Evolutionary conservation across 352 stramenopile species (phyloP), one percentile per base, ranked within the genome.

Genomic region (Globisporangium emineosum): DNA sequence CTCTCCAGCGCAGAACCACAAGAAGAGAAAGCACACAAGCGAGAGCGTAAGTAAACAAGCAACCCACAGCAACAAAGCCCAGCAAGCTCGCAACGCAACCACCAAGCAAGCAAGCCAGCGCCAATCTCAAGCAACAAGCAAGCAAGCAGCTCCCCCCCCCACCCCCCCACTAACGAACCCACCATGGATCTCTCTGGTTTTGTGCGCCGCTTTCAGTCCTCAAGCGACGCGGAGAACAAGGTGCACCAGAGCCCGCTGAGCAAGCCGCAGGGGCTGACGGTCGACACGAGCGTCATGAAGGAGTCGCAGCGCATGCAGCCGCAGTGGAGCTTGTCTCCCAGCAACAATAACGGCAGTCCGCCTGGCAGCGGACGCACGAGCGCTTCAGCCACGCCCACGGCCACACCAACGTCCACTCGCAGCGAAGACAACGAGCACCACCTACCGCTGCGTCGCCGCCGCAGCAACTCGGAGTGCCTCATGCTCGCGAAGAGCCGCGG

Each of bases 401-500:
- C 78, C 0, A 59, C 72, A 23, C 69, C 73, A 0, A 65, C 72
- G 61, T 88, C 73, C 2, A 73, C 75, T 13, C 69, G 67, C 57
- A 55, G 62, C 33, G 73, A 81, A 0, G 73, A 86, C 40, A 57
- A 52, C 8, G 62, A 73, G 10, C 56, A 55, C 19, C 23, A 68
- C 17, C 29, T 86, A 49, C 82, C 62, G 12, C 32, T 88, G 52
- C 82, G 80, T 8, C 83, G 86, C 19, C 83, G 82, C 32, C 80
- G 86, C 42, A 89, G 77, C 61, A 88, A 93, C 70, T 92, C 82
- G 64, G 86, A 94, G 68, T 94, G 86, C 37, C 68, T 94, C 4
- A 67, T 94, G 52, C 67, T 94, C 0, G 82, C 82, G 9, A 91
- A 89, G 68, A 83, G 72, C 7, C 76, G 75, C 32, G 76, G 76